Base-by-base conservation (phyloP, 2,329 filamentous ascomycete species). In the Penicillium polonicum region DNA sequence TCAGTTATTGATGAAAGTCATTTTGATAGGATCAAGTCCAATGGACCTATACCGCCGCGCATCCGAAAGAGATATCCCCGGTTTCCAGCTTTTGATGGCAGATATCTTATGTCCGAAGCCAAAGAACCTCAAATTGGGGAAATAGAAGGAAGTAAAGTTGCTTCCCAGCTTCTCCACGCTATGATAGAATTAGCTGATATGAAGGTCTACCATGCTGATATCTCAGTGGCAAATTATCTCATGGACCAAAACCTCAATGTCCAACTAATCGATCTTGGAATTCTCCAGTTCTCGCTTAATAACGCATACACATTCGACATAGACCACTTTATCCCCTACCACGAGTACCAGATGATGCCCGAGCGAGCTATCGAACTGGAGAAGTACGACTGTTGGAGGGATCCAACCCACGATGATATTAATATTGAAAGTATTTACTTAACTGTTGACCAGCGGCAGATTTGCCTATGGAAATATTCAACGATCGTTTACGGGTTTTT, bases 211-310 rank as follows among this genome's bases (percentile, higher is more conserved):
- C 68, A 73, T 48, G 60, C 57, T 7, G 71, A 74, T 42, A 33
- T 74, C 8, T 72, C 70, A 15, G 57, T 68, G 29, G 48, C 58
- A 10, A 73, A 74, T 55, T 72, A 67, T 39, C n/a, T 72, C 5
- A 49, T 74, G 13, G 68, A 70, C 51, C 58, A 64, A 41, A 41
- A 67, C 21, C 60, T 71, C 5, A 68, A 71, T 55, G 68, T 65
- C 15, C 60, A 64, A 29, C 56, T 73, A 3, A 67, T 73, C n/a
- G 70, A 72, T 48, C 55, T 73, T 19, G 70, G 67, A 12, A 45
- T 64, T 10, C 41, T 63, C 4, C 15, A 33, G 31, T 66, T 65
- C n/a, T 63, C 61, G 12, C 52, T 64, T 39, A 4, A 12, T 10
- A 21, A n/a, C n/a, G 10, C 36, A 12, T 19, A 12, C 10, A 12